Evolutionary conservation across 371 early-diverging fungal genomes (phyloP), one percentile per base, ranked within the genome.

Genomic region (Chytridiales sp.): DNA sequence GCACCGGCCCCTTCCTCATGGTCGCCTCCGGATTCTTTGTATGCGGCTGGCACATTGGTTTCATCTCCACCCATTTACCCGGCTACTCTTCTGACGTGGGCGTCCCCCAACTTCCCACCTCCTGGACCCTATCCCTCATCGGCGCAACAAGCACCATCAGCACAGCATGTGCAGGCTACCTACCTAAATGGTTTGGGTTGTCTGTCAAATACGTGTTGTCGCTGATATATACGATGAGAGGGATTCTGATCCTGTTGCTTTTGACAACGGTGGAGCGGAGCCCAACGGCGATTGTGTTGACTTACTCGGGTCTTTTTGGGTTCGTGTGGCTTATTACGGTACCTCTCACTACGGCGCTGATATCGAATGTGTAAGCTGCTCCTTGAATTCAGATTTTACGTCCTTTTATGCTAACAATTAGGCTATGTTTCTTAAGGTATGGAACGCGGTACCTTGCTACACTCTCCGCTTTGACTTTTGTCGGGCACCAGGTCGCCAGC

Each of bases 391-490:
- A 5, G 15, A 35, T 13, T 35, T 6, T 13, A 9, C 26, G 4
- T 48, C 48, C 11, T 48, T 6, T 15, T 11, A 44, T 5, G 21
- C 6, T 6, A 11, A 5, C 24, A 21, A 24, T 44, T 11, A 11
- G 13, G 13, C 11, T 51, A 22, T 51, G 13, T 17, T 4, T 13
- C 11, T 4, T 22, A 3, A 51, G 51, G 0, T 75, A 68, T 63
- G 78, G 78, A 0, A 69, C 74, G 17, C 61, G 65, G 19, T 77
- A 71, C 22, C 50, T 77, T 6, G 78, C 73, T 13, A 78, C 78
- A 15, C 56, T 77, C 2, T 62, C 69, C 35, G 65, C 67, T 32
- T 50, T 73, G 19, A 64, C 70, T 1, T 73, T 67, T 47, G 51
- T 66, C 35, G 65, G 69, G 1, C 79, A 78, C 55, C 79, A 78